Evolutionary conservation across 805 yeast species (phyloP).

Genomic region (Cyberlindnera mississippiensis): DNA sequence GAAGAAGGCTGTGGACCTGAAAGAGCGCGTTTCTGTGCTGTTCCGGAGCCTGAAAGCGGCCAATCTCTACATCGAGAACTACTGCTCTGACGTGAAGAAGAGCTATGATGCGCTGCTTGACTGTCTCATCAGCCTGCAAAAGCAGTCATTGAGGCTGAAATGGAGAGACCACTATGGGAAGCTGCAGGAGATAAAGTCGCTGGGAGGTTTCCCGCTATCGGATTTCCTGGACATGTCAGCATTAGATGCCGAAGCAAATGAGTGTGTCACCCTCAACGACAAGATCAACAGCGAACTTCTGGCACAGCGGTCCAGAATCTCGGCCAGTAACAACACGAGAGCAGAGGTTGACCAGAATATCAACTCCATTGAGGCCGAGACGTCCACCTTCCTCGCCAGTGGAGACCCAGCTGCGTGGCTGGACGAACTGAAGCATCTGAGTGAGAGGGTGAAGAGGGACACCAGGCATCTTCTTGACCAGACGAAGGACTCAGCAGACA

Average conservation of each 20-base stretch:
- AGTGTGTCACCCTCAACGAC: slow-evolving; percentile 23
- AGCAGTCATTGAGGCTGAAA: slow-evolving; percentile 34
- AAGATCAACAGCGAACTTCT: slow-evolving; percentile 21
- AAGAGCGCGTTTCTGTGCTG: slow-evolving; percentile 36
- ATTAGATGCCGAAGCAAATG: slow-evolving; percentile 28
- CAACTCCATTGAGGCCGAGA: slow-evolving; percentile 38
- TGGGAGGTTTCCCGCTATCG: slow-evolving; percentile 12
- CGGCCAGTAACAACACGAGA: slow-evolving; percentile 33
- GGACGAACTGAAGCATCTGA: slow-evolving; percentile 14
- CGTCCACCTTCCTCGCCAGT: slow-evolving; percentile 29
- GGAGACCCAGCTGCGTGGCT: slow-evolving; percentile 15
- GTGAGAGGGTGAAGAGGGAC: slow-evolving; percentile 24
- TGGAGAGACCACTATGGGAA: slow-evolving; percentile 18
- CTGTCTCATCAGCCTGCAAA: slow-evolving; percentile 36
- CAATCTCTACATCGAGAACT: slow-evolving; percentile 45
- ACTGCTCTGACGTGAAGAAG: slow-evolving; percentile 46
- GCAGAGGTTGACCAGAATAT: slow-evolving; percentile 38
- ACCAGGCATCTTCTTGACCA: slow-evolving; percentile 18
- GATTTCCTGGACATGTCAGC: slow-evolving; percentile 11
- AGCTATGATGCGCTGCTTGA: slow-evolving; percentile 36
- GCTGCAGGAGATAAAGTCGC: slow-evolving; percentile 10
- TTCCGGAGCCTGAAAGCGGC: slow-evolving; percentile 45
- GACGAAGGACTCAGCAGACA: slow-evolving; percentile 15
- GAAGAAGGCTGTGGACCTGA: slow-evolving; percentile 28
- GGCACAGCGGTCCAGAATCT: slow-evolving; percentile 33